Evolutionary conservation across 2,329 filamentous ascomycete species (phyloP).

Genomic region (Pseudogymnoascus sp.): DNA sequence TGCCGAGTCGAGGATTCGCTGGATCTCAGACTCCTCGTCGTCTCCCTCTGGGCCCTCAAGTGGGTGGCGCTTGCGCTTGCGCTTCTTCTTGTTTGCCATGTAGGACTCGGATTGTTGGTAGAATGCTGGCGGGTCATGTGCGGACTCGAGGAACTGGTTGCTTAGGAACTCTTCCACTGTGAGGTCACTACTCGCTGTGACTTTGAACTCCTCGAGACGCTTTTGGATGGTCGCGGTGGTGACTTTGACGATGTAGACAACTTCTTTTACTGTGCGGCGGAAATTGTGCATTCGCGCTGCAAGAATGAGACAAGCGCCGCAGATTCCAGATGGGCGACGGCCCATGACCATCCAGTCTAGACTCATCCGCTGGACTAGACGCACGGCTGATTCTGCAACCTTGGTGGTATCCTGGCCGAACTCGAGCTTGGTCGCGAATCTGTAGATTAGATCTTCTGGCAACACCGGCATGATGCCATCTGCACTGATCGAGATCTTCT

Average conservation of each 20-base stretch:
- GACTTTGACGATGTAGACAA: conserved; percentile 97
- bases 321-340: conserved; percentile 85
- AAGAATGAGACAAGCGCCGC: conserved; percentile 87
- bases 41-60: conserved; percentile 21
- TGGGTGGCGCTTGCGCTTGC: conserved; percentile 33
- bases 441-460: conserved; percentile 81
- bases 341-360: conserved; percentile 96
- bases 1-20: conserved; percentile 16
- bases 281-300: conserved; percentile 98
- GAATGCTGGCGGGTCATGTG: conserved; percentile 76
- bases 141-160: conserved; percentile 61
- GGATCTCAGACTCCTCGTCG: conserved; percentile 16
- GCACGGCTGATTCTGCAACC: conserved; percentile 80
- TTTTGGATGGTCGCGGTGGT: conserved; percentile 89
- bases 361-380: conserved; percentile 86
- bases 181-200: conserved; percentile 73
- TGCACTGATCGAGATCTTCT: conserved; percentile 62
- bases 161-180: conserved; percentile 80
- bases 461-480: conserved; percentile 61
- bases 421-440: conserved; percentile 86
- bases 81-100: conserved; percentile 42
- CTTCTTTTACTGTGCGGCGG: conserved; percentile 80
- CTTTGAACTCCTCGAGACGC: conserved; percentile 83
- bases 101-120: conserved; percentile 57
- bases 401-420: conserved; percentile 75